Conservation (phyloP, 164 flowering plant species). For the Stephania cephalantha region DNA sequence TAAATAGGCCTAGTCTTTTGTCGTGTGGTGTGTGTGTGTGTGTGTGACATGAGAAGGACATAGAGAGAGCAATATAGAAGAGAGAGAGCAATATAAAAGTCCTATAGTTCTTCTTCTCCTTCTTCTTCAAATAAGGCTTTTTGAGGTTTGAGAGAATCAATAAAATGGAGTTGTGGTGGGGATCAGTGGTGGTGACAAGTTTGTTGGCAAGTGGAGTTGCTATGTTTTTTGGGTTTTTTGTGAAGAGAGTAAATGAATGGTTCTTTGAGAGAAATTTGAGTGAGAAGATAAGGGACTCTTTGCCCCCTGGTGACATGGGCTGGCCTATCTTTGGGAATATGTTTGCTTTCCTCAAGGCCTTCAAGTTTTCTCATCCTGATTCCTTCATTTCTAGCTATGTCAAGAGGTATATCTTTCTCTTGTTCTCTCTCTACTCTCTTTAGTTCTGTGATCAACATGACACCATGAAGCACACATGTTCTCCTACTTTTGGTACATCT, state of each 20-base stretch:
- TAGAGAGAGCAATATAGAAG: no score
- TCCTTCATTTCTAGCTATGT: constrained; percentile 52
- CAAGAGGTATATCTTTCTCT: constrained; percentile 38
- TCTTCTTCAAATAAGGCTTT: neutral
- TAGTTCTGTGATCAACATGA: neutral
- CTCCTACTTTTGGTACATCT: neutral
- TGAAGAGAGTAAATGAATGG: constrained; percentile 47
- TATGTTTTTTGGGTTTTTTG: constrained; percentile 25
- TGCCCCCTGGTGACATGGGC: constrained; percentile 90
- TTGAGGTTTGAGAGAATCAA: neutral
- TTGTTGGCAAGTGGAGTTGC: constrained; percentile 12
- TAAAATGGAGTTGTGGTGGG: constrained; percentile 5
- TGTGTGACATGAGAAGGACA: no score
- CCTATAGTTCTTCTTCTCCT: neutral
- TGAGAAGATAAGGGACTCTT: constrained; percentile 25
- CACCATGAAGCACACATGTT: neutral
- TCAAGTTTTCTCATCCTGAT: constrained; percentile 74
- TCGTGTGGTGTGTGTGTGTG: no score
- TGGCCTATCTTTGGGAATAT: constrained; percentile 85
- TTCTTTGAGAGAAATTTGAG: constrained; percentile 45
- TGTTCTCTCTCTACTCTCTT: neutral
- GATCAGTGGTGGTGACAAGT: constrained; percentile 5
- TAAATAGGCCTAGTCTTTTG: neutral
- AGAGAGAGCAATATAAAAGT: neutral
- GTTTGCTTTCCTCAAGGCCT: constrained; percentile 72